Evolutionary conservation across 768 basidiomycete species (phyloP).

Genomic region (Kwoniella heveanensis): DNA sequence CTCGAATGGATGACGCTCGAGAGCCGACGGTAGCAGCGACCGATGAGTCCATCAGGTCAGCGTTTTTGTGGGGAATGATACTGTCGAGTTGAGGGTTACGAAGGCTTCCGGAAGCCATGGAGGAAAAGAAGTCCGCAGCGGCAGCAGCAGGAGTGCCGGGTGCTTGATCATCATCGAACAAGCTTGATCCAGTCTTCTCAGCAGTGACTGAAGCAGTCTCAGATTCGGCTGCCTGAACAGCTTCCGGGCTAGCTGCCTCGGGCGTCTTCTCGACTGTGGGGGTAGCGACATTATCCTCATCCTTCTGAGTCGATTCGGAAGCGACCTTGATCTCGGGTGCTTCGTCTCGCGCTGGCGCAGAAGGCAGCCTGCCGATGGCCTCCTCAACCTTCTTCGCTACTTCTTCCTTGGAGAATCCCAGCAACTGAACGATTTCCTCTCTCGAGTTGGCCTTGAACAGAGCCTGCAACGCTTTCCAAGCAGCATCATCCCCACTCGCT

Average conservation of each 20-base stretch:
- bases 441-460: slow-evolving; percentile 86
- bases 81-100: slow-evolving; percentile 59
- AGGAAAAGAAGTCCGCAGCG: slow-evolving; percentile 78
- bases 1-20: slow-evolving; percentile 74
- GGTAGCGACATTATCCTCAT: slow-evolving; percentile 58
- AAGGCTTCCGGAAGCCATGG: slow-evolving; percentile 62
- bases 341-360: slow-evolving; percentile 6
- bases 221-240: slow-evolving; percentile 8
- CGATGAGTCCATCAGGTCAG: slow-evolving; percentile 79
- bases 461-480: slow-evolving; percentile 77
- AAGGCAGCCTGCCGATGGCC: slow-evolving; percentile 66
- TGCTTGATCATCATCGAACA: slow-evolving; percentile 71
- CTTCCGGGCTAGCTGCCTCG: slow-evolving; percentile 39
- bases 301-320: neutral
- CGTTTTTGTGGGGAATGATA: slow-evolving; percentile 70
- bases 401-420: slow-evolving; percentile 90
- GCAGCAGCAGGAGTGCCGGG: slow-evolving; percentile 69
- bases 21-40: slow-evolving; percentile 96
- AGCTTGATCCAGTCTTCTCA: slow-evolving; percentile 73
- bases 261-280: slow-evolving; percentile 50
- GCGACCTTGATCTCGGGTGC: neutral
- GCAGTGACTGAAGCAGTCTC: slow-evolving; percentile 39
- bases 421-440: slow-evolving; percentile 82
- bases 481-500: slow-evolving; percentile 58
- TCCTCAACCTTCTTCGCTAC: slow-evolving; percentile 76